Evolutionary conservation across 1,139 yeast species (phyloP), one percentile per base, ranked within the genome.

Genomic region (Suhomyces wounanorum): DNA sequence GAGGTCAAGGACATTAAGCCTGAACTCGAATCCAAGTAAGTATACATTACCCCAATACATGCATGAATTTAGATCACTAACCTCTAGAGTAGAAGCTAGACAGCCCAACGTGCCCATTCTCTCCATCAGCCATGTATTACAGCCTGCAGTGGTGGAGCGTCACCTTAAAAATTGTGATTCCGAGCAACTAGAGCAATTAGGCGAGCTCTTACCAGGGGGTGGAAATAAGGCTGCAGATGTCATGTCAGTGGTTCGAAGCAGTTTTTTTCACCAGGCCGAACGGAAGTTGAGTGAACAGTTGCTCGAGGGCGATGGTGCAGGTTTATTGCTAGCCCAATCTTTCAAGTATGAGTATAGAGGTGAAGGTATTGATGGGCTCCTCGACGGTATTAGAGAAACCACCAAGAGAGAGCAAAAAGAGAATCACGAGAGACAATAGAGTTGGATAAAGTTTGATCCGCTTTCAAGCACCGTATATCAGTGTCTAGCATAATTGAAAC

Each of bases 321-420:
- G 87, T 2, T 73, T 67, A 50, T 61, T 82, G 36, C 73, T 85
- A 46, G 73, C 88, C 5, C 77, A 72, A 51, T 76, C 81, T 44
- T 70, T 84, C 49, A 80, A 78, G 30, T 73, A 73, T 57, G 77
- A 73, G 8, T 84, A 84, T 57, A 53, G 67, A 21, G 87, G 87
- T 3, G 88, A 84, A 60, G 89, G 89, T 0, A 69, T 84, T 21
- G 79, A 72, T 46, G 79, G 78, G 13, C 83, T 82, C 55, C 66
- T 85, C 52, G 61, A 68, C 37, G 84, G 84, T 2, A 68, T 78
- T n/a, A 67, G 84, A 53, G 61, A 66, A 40, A 54, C 67, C 47
- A 65, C 65, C 23, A 40, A 26, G 21, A 40, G n/a, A 25, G 42
- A 40, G 42, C 8, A 40, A 31, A 14, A 26, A 21, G 23, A 40